Evolutionary conservation across 805 yeast species (phyloP).

Genomic region (Ogataea nakhonphanomensis): DNA sequence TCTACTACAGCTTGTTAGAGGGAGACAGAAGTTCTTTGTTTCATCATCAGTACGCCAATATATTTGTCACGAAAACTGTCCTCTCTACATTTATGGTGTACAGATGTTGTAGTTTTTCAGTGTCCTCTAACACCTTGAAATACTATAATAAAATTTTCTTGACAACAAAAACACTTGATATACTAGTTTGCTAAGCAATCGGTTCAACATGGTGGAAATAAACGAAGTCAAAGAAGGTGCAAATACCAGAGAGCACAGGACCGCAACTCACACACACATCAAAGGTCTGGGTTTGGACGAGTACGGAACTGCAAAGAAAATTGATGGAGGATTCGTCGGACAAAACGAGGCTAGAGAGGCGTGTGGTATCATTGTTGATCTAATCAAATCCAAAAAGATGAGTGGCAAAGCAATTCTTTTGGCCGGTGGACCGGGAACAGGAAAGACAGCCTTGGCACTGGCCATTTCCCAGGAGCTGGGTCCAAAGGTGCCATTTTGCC

Average conservation of each 20-base stretch:
- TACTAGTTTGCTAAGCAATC: slow-evolving; percentile 1
- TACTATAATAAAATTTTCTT: slow-evolving; percentile 5
- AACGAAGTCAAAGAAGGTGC: slow-evolving; percentile 62
- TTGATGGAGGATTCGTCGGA: slow-evolving; percentile 96
- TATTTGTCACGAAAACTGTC: too few species aligned
- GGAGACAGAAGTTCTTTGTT: too few species aligned
- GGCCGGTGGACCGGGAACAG: slow-evolving; percentile 99
- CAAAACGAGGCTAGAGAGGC: slow-evolving; percentile 94
- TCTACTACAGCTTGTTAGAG: too few species aligned
- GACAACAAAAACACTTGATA: slow-evolving; percentile 7
- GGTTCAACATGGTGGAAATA: slow-evolving; percentile 61
- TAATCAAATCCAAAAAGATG: slow-evolving; percentile 91
- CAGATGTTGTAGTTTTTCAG: too few species aligned
- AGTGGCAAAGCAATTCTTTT: slow-evolving; percentile 95
- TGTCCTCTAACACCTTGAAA: too few species aligned
- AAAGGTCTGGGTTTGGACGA: slow-evolving; percentile 96
- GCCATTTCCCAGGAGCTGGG: slow-evolving; percentile 77
- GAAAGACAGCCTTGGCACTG: slow-evolving; percentile 97
- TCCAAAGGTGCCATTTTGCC: slow-evolving; percentile 87
- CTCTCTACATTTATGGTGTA: too few species aligned
- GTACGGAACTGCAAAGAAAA: slow-evolving; percentile 73
- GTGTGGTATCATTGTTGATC: slow-evolving; percentile 88
- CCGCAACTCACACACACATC: slow-evolving; percentile 97
- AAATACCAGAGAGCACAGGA: slow-evolving; percentile 28
- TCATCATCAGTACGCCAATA: too few species aligned